Evolutionary conservation across 352 stramenopile genomes (phyloP).

Genomic region (Pythium oligandrum): DNA sequence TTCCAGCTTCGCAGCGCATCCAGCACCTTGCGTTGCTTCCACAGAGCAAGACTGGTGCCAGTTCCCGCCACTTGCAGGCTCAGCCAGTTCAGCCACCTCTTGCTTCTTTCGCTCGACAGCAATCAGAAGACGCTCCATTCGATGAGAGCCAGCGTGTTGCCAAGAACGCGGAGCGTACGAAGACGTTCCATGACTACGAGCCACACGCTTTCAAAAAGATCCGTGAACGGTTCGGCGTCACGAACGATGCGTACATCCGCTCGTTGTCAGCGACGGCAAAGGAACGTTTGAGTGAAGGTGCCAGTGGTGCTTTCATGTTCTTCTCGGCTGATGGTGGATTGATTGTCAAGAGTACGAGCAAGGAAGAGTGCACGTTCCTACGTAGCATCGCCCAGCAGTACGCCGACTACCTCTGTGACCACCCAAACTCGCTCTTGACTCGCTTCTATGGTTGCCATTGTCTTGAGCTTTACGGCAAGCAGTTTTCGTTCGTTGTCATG

Average conservation of each 20-base stretch:
- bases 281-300: constrained; percentile 85
- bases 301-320: constrained; percentile 90
- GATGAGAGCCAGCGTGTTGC: constrained; percentile 68
- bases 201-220: constrained; percentile 88
- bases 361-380: constrained; percentile 84
- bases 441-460: constrained; percentile 90
- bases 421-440: constrained; percentile 82
- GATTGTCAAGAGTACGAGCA: constrained; percentile 90
- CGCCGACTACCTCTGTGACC: constrained; percentile 77
- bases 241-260: constrained; percentile 79
- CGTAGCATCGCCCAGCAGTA: constrained; percentile 86
- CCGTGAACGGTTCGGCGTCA: constrained; percentile 79
- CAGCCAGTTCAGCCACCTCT: neutral
- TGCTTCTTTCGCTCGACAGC: constrained; percentile 47
- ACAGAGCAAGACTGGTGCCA: constrained; percentile 48
- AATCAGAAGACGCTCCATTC: constrained; percentile 52
- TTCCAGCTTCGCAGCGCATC: constrained; percentile 72
- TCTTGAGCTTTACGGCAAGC: constrained; percentile 87
- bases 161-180: constrained; percentile 71
- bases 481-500: constrained; percentile 92
- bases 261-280: constrained; percentile 83
- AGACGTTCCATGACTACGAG: constrained; percentile 88
- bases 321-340: constrained; percentile 84
- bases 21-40: constrained; percentile 79
- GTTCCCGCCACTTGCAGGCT: constrained; percentile 10